These are phyloP conservation scores for Corynascus novoguineensis DNA, from an alignment of 495 filamentous ascomycete species.

Conservation along the genomic window DNA sequence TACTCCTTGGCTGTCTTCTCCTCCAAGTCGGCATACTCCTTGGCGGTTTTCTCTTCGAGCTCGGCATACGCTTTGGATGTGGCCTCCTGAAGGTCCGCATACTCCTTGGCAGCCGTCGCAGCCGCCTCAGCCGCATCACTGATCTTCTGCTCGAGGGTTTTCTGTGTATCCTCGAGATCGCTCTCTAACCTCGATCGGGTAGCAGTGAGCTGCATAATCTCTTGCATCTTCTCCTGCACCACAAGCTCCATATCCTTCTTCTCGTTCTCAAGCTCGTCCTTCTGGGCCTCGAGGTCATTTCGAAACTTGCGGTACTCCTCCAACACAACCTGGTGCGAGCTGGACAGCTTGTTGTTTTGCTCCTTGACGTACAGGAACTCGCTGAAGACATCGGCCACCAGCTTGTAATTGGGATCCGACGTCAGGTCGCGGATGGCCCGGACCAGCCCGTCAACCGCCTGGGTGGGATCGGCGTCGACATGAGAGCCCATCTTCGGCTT, in stretches of 20 bases:
- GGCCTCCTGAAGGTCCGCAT: constrained; percentile 9
- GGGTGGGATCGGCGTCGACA: constrained; percentile 24
- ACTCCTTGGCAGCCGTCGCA: constrained; percentile 16
- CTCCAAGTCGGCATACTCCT: constrained; percentile 3
- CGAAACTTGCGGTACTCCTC: constrained; percentile 35
- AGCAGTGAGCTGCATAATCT: constrained; percentile 28
- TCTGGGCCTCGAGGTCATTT: constrained; percentile 31
- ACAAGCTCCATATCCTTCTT: constrained; percentile 29
- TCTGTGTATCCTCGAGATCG: constrained; percentile 25
- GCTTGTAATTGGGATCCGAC: constrained; percentile 36
- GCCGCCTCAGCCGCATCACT: constrained; percentile 18
- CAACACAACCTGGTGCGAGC: constrained; percentile 30
- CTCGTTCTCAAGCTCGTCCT: constrained; percentile 23
- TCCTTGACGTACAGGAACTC: constrained; percentile 37
- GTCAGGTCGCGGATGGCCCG: constrained; percentile 35
- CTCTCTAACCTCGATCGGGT: constrained; percentile 21
- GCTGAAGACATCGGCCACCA: constrained; percentile 36
- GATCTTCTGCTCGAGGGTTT: constrained; percentile 19
- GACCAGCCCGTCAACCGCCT: constrained; percentile 34
- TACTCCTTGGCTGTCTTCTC: constrained; percentile 7
- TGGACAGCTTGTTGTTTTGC: constrained; percentile 31
- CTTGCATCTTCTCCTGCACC: constrained; percentile 27
- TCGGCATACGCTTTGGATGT: constrained; percentile 14
- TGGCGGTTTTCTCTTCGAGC: constrained; percentile 1
- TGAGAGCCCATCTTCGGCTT: constrained; percentile 22